These are phyloP conservation scores for Mycena citricolor DNA, from an alignment of 1,284 basidiomycete genomes.

Conservation along the genomic window DNA sequence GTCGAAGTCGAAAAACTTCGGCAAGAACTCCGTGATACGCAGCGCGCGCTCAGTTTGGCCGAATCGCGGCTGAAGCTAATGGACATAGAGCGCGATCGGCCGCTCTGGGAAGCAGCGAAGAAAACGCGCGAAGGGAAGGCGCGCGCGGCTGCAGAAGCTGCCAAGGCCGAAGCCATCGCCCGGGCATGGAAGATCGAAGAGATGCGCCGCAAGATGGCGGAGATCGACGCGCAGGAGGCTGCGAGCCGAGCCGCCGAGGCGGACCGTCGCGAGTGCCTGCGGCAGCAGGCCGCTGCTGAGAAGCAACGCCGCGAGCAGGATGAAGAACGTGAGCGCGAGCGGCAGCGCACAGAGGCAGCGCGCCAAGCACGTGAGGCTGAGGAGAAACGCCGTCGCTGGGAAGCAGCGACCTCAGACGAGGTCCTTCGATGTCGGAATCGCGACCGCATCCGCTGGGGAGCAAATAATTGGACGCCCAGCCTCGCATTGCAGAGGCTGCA, in stretches of 20 bases:
- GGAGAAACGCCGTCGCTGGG: neutral
- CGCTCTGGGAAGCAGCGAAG: constrained; percentile 24
- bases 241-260: constrained; percentile 5
- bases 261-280: constrained; percentile 2
- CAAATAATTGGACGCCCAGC: constrained; percentile 46
- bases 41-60: neutral
- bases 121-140: constrained; percentile 13
- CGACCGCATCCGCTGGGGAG: neutral
- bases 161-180: neutral
- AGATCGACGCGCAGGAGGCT: constrained; percentile 11
- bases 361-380: neutral
- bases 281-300: neutral
- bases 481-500: constrained; percentile 67
- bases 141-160: neutral
- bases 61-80: constrained; percentile 27
- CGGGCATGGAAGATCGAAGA: constrained; percentile 58
- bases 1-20: neutral
- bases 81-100: constrained; percentile 25
- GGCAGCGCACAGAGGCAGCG: constrained; percentile 22
- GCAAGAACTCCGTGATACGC: neutral
- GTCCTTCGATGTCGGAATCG: neutral
- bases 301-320: constrained; percentile 14
- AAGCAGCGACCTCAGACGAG: neutral
- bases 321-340: constrained; percentile 21
- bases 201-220: constrained; percentile 52